Base-by-base conservation (phyloP, 2,329 filamentous ascomycete genomes). In the Dendryphion nanum region DNA sequence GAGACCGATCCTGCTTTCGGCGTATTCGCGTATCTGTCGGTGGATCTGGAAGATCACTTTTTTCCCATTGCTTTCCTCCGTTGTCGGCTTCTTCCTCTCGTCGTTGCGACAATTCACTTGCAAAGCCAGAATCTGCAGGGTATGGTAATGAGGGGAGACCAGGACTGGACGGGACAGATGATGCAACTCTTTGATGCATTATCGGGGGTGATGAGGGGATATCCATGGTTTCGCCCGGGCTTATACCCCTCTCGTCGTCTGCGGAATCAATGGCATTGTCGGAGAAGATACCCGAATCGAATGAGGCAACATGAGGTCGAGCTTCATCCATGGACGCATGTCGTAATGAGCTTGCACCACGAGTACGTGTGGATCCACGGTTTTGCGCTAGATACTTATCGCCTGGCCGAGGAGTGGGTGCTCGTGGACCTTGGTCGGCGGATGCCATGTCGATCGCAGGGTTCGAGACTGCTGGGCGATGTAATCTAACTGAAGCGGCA, bases 171-270 rank as follows among this genome's bases (percentile, higher is more conserved):
- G 83, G 80, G 18, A 81, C 79, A 4, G 85, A 82, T 18, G 74
- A 72, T 19, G 74, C 72, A 24, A 77, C 77, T 47, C 80, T 77
- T 29, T 52, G 52, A 8, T 8, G 10, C 45, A 89, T 81, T 1
- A 94, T 75, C 1, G 93, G 93, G 12, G 91, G 91, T 3, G 91
- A 97, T 0, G 93, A 97, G 2, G 86, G 86, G 51, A 97, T 88
- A 37, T 88, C 86, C 33, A 81, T 82, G 36, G 89, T 94, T 39
- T 85, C 74, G 30, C 74, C 72, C 6, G 72, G 66, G 41, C 70
- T 71, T 39, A 69, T 69, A 34, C 73, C 74, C 37, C 73, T 75
- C 37, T 67, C 70, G 18, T 72, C 70, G 42, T 74, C 72, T 4
- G 68, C 66, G 2, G 70, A 73, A 37, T 69, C 71, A 21, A 63